A percentile compares a stretch with the other conserved stretches of the same genome.
phyloP scores from a whole-genome alignment of 345 rosid species.

The Lenwebbia sp. region DNA sequence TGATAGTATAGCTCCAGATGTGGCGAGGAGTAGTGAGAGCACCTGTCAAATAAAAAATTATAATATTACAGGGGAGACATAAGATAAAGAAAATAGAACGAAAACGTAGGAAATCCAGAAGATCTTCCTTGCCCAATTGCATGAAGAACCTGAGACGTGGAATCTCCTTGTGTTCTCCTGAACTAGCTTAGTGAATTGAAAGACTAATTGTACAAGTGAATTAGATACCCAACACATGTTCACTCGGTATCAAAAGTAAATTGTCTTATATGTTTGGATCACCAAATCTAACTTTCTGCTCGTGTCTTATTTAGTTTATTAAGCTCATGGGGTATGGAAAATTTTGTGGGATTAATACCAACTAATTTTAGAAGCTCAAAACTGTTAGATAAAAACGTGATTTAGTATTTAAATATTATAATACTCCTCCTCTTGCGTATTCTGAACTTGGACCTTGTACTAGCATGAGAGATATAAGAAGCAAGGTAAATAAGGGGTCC shows the following conservation, averaged over 20 bases:
- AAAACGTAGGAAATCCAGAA: background rate
- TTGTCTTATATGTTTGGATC: background rate
- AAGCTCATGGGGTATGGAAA: background rate
- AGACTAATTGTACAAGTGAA: background rate
- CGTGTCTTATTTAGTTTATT: background rate
- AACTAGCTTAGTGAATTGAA: background rate
- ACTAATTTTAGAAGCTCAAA: background rate
- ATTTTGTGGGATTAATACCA: background rate
- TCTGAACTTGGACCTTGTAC: background rate
- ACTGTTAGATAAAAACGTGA: background rate
- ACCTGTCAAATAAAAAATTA: constrained; percentile 14
- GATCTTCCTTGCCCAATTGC: background rate
- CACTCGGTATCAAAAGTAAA: background rate
- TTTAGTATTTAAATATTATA: background rate
- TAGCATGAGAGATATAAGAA: background rate
- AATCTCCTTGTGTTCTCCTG: background rate
- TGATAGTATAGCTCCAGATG: constrained; percentile 51
- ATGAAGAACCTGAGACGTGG: background rate
- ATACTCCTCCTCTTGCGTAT: background rate
- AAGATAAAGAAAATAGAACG: background rate
- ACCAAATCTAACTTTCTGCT: background rate
- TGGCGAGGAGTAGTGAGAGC: constrained; percentile 32
- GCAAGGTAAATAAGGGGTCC: background rate
- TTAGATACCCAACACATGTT: background rate
- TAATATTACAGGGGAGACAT: background rate